Conservation (phyloP, 331 rosid genomes). For the Rhamnella rubrinervis region DNA sequence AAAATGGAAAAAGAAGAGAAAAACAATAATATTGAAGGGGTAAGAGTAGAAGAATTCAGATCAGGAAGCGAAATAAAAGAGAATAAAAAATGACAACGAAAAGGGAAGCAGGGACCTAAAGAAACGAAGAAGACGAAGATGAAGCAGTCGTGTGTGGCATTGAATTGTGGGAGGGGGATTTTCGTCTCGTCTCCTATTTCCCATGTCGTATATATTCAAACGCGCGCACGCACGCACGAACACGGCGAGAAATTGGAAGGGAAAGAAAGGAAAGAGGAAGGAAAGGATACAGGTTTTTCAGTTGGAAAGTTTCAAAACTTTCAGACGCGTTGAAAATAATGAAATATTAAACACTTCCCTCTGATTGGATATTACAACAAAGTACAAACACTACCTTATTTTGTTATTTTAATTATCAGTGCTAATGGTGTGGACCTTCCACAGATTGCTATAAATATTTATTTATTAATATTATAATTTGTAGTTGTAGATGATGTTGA, state of each 20-base stretch:
- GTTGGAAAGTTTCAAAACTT: conserved; percentile 33
- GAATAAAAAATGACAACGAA: not conserved
- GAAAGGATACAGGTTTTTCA: conserved; percentile 43
- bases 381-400: not conserved
- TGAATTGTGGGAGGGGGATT: conserved; percentile 3
- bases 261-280: conserved; percentile 6
- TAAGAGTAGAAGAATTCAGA: conserved; percentile 11
- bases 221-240: not conserved
- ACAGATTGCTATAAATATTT: too few relatives aligned
- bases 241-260: conserved; percentile 18
- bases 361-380: too few relatives aligned
- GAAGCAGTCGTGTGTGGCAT: not conserved
- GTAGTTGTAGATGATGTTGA: too few relatives aligned
- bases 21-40: not conserved
- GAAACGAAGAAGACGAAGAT: not conserved
- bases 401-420: not conserved
- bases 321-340: conserved; percentile 28
- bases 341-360: not conserved
- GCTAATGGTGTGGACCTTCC: not conserved
- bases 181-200: not conserved
- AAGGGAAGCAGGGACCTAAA: not conserved
- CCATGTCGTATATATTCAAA: not conserved
- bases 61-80: not conserved
- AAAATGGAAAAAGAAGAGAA: not conserved
- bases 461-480: too few relatives aligned